Conservation (phyloP, 305 asterid genomes). For the Plantago coronopus region DNA sequence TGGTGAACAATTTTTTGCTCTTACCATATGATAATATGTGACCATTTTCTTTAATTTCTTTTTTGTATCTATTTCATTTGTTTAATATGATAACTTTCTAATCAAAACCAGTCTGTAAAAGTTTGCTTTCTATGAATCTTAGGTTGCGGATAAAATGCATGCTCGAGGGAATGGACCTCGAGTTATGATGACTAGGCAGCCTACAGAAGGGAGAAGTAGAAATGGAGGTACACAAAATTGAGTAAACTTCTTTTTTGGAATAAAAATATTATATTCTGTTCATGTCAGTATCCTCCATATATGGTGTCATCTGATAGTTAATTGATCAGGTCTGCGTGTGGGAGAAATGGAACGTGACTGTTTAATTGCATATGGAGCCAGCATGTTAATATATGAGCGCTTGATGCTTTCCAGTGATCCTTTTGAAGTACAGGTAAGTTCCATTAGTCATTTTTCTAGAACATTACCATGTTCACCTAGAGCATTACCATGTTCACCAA, state of each 20-base stretch:
- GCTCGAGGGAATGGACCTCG: conserved; percentile 96
- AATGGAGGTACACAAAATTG: conserved; percentile 67
- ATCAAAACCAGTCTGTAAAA: not conserved
- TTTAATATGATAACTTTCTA: conserved; percentile 6
- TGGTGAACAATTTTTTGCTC: conserved; percentile 46
- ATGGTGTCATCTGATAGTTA: conserved; percentile 19
- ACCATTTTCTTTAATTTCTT: not conserved
- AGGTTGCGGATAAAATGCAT: conserved; percentile 97
- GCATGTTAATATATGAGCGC: conserved; percentile 86
- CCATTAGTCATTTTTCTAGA: not conserved
- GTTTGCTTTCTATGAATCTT: conserved; percentile 16
- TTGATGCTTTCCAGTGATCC: conserved; percentile 97
- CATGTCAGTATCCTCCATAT: conserved; percentile 2
- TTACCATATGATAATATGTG: conserved; percentile 5
- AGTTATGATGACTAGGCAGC: conserved; percentile 87
- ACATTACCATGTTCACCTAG: not conserved
- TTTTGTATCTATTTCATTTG: not conserved
- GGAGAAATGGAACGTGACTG: conserved; percentile 99
- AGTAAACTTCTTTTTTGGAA: no score
- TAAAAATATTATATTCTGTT: conserved; percentile 13
- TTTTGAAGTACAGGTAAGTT: conserved; percentile 81
- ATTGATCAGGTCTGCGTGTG: conserved; percentile 70
- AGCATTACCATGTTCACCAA: not conserved
- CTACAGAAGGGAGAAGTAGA: conserved; percentile 93
- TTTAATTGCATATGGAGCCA: conserved; percentile 96